Evolutionary conservation across 2,329 filamentous ascomycete species (phyloP).

Genomic region (Aspergillus sojae): DNA sequence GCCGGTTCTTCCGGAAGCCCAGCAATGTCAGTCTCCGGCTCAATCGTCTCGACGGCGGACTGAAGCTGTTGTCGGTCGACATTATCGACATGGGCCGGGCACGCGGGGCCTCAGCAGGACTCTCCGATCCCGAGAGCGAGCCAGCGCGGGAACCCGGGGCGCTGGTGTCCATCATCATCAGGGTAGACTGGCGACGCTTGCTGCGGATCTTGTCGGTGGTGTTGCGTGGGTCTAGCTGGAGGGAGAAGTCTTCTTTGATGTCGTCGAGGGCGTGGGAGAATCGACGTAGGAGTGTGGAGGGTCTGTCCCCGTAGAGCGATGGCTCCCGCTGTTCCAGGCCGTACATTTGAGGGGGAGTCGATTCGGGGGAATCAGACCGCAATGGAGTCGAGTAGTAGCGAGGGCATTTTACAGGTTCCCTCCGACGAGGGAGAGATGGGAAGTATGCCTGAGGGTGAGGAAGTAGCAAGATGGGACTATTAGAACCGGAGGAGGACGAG

Average conservation of each 20-base stretch:
- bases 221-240: slow-evolving; percentile 26
- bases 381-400: slow-evolving; percentile 41
- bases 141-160: slow-evolving; percentile 8
- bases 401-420: slow-evolving; percentile 28
- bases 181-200: slow-evolving; percentile 31
- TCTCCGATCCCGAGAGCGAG: slow-evolving; percentile 12
- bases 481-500: slow-evolving; percentile 31
- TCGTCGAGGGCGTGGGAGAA: slow-evolving; percentile 41
- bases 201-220: slow-evolving; percentile 28
- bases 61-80: slow-evolving; percentile 23
- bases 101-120: slow-evolving; percentile 17
- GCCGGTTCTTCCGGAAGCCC: slow-evolving; percentile 25
- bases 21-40: slow-evolving; percentile 31
- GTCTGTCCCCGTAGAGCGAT: slow-evolving; percentile 29
- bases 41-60: slow-evolving; percentile 23
- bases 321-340: slow-evolving; percentile 38
- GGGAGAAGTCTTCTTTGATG: slow-evolving; percentile 37
- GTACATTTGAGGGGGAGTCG: slow-evolving; percentile 36
- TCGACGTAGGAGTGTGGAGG: slow-evolving; percentile 32
- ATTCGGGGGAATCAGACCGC: slow-evolving; percentile 29
- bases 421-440: slow-evolving; percentile 27
- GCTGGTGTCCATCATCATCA: slow-evolving; percentile 22
- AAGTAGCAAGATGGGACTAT: slow-evolving; percentile 30
- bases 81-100: slow-evolving; percentile 31
- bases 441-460: slow-evolving; percentile 30